Conservation (phyloP, 495 filamentous ascomycete species). For the Trichocladium uniseriatum region DNA sequence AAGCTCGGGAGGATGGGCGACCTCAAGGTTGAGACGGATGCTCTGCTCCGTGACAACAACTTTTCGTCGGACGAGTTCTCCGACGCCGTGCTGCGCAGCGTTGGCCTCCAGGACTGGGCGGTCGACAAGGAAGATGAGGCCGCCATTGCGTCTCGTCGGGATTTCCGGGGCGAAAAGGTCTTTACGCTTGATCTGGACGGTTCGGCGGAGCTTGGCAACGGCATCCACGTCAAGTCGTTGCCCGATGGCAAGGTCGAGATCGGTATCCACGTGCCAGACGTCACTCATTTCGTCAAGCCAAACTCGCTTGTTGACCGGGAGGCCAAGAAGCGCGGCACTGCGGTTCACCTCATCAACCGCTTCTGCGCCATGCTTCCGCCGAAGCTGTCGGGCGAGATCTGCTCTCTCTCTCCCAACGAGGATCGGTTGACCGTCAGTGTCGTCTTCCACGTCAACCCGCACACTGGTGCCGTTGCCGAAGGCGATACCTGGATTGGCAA, state of each 20-base stretch:
- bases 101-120: conserved; percentile 86
- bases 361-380: conserved; percentile 85
- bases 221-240: conserved; percentile 78
- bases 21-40: conserved; percentile 93
- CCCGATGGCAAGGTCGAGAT: conserved; percentile 82
- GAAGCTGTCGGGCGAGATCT: conserved; percentile 74
- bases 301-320: conserved; percentile 95
- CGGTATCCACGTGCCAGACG: conserved; percentile 91
- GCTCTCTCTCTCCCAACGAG: conserved; percentile 74
- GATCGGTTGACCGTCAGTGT: conserved; percentile 89
- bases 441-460: conserved; percentile 75
- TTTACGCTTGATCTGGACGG: conserved; percentile 88
- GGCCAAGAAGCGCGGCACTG: conserved; percentile 95
- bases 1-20: conserved; percentile 97
- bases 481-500: conserved; percentile 92
- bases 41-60: conserved; percentile 94
- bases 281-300: conserved; percentile 91
- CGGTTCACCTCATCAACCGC: conserved; percentile 85
- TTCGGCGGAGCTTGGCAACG: conserved; percentile 77
- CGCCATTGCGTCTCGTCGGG: conserved; percentile 64
- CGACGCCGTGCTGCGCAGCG: conserved; percentile 86
- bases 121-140: conserved; percentile 73
- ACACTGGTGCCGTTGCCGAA: conserved; percentile 65
- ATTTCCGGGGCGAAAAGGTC: conserved; percentile 81
- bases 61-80: conserved; percentile 96